A percentile compares a stretch with the other conserved stretches of the same genome.
Conservation (phyloP, 2,329 filamentous ascomycete genomes). For the Ceratocystis albifundus region DNA sequence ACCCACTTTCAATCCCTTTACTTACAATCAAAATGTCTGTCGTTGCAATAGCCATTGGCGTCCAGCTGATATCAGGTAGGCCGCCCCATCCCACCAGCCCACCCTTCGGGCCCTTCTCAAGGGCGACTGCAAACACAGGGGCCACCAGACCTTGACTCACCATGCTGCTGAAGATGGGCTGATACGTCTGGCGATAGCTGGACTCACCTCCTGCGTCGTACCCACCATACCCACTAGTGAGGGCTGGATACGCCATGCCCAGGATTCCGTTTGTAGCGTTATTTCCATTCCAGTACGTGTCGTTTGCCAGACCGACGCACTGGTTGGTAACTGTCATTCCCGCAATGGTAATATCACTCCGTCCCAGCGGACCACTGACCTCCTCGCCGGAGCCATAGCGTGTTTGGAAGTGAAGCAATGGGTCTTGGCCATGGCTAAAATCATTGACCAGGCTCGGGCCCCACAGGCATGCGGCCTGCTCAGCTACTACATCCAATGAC, state of each 20-base stretch:
- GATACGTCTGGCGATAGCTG: conserved; percentile 33
- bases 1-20: not conserved
- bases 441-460: conserved; percentile 32
- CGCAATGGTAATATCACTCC: conserved; percentile 37
- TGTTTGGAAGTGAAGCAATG: conserved; percentile 37
- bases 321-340: conserved; percentile 37
- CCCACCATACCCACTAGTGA: conserved; percentile 37
- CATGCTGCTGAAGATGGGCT: conserved; percentile 40
- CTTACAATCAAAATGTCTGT: conserved; percentile 39
- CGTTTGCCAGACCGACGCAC: conserved; percentile 39
- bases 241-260: conserved; percentile 40
- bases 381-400: conserved; percentile 40
- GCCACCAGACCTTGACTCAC: conserved; percentile 36
- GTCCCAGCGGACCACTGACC: conserved; percentile 38
- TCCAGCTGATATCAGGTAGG: conserved; percentile 32
- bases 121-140: conserved; percentile 39
- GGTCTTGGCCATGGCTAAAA: conserved; percentile 34
- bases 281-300: conserved; percentile 41
- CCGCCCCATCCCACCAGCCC: conserved; percentile 40
- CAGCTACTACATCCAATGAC: conserved; percentile 28
- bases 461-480: conserved; percentile 33
- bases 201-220: conserved; percentile 11
- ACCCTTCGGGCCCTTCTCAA: conserved; percentile 37
- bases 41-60: conserved; percentile 28
- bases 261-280: conserved; percentile 42